These are phyloP conservation scores for Leccinum pachyderme DNA, from an alignment of 1,284 basidiomycete species.

Conservation along the genomic window DNA sequence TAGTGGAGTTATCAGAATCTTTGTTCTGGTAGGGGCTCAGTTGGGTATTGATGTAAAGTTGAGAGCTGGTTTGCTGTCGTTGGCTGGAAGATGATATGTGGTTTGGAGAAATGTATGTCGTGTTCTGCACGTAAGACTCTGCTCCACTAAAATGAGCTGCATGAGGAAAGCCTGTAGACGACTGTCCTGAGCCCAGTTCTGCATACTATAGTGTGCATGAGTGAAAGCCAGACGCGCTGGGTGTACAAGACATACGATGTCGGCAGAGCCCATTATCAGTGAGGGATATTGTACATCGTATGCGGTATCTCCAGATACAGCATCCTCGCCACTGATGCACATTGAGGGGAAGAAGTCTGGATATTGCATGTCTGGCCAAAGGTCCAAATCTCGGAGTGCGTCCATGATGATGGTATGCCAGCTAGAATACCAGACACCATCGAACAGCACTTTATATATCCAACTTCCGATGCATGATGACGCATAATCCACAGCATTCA, in stretches of 20 bases:
- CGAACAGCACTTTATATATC: slow-evolving; percentile 16
- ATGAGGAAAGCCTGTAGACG: background rate
- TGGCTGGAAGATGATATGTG: background rate
- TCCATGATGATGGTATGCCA: slow-evolving; percentile 16
- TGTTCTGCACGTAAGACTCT: background rate
- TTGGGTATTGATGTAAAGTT: slow-evolving; percentile 22
- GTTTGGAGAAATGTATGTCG: background rate
- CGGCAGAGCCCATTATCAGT: background rate
- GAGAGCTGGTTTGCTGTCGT: slow-evolving; percentile 9
- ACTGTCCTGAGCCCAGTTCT: slow-evolving; percentile 6
- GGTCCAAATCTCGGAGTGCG: background rate
- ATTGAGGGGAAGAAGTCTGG: background rate
- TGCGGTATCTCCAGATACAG: background rate
- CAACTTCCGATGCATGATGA: background rate
- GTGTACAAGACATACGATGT: background rate
- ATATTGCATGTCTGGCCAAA: slow-evolving; percentile 12
- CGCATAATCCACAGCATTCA: slow-evolving; percentile 23
- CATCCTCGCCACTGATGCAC: background rate
- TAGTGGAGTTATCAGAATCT: slow-evolving; percentile 20
- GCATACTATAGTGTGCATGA: background rate
- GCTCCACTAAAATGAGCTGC: background rate
- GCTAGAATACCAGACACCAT: background rate
- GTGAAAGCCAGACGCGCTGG: slow-evolving; percentile 17
- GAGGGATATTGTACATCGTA: background rate
- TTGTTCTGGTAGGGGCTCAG: slow-evolving; percentile 2